Percentiles rank a stretch among this genome's conserved stretches.
Conservation (phyloP, 345 rosid genomes). For the Gossypium turneri region DNA sequence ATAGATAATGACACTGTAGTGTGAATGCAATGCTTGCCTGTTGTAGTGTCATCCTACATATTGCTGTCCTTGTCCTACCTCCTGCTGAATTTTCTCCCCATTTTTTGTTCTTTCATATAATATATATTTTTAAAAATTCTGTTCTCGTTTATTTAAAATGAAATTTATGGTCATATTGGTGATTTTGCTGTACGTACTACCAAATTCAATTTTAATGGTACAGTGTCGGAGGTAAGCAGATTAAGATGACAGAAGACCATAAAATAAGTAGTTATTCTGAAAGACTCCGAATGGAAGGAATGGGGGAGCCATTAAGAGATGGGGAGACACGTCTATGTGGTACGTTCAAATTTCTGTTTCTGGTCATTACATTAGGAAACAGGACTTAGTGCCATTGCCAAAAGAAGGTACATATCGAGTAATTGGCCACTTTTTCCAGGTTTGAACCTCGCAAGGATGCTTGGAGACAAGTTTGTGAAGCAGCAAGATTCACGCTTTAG, state of each 20-base stretch:
- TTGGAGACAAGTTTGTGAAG: slow-evolving; percentile 93
- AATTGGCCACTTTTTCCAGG: slow-evolving; percentile 39
- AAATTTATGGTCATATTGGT: not conserved
- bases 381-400: not conserved
- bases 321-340: slow-evolving; percentile 78
- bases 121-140: not conserved
- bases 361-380: slow-evolving; percentile 2
- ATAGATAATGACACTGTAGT: not conserved
- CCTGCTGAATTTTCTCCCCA: not conserved
- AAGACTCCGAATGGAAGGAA: slow-evolving; percentile 58
- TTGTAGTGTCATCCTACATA: not conserved
- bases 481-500: slow-evolving; percentile 83
- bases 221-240: slow-evolving; percentile 71
- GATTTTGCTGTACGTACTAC: not conserved
- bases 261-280: slow-evolving; percentile 68
- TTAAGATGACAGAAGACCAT: slow-evolving; percentile 93
- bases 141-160: slow-evolving; percentile 1
- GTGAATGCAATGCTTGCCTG: not conserved
- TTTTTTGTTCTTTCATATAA: not conserved
- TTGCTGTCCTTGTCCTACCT: not conserved
- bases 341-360: slow-evolving; percentile 24
- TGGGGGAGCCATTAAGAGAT: slow-evolving; percentile 72
- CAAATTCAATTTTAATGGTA: slow-evolving; percentile 23
- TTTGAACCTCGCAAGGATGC: slow-evolving; percentile 89
- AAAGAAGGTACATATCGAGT: not conserved